Conservation (phyloP, 2,329 filamentous ascomycete genomes). For the Xenosphaeropsis pyriputrescens region DNA sequence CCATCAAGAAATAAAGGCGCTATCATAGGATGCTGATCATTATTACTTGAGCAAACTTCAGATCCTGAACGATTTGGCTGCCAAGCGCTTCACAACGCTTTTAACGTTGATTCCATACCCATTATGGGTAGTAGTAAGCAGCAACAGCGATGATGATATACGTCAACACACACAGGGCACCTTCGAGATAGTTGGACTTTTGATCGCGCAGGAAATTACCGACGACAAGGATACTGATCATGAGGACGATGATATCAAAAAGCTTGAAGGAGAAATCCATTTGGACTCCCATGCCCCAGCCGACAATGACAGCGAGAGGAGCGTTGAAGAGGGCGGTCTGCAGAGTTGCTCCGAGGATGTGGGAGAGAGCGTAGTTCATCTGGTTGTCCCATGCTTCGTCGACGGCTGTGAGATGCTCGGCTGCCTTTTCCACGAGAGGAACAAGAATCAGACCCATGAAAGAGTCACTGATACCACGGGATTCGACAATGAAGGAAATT, state of each 20-base stretch:
- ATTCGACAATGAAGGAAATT: conserved; percentile 46
- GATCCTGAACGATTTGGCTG: too few relatives aligned
- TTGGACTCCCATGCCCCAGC: conserved; percentile 56
- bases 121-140: conserved; percentile 36
- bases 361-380: conserved; percentile 75
- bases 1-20: too few relatives aligned
- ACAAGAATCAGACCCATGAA: conserved; percentile 64
- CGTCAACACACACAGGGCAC: conserved; percentile 59
- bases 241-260: conserved; percentile 70
- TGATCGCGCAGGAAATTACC: conserved; percentile 79
- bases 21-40: too few relatives aligned
- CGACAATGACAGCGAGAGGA: conserved; percentile 68
- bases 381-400: conserved; percentile 75
- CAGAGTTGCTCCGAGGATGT: conserved; percentile 75
- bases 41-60: too few relatives aligned
- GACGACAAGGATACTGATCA: conserved; percentile 74
- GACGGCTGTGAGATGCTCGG: conserved; percentile 71
- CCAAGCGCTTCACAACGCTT: too few relatives aligned
- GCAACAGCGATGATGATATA: conserved; percentile 46
- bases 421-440: conserved; percentile 72
- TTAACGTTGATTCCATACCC: neutral
- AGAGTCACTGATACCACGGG: conserved; percentile 34
- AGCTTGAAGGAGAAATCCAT: conserved; percentile 79
- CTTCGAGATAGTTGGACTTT: conserved; percentile 85
- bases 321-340: conserved; percentile 85